Evolutionary conservation across 352 stramenopile species (phyloP), one percentile per base, ranked within the genome.

Genomic region (Phytophthora sansomeana): DNA sequence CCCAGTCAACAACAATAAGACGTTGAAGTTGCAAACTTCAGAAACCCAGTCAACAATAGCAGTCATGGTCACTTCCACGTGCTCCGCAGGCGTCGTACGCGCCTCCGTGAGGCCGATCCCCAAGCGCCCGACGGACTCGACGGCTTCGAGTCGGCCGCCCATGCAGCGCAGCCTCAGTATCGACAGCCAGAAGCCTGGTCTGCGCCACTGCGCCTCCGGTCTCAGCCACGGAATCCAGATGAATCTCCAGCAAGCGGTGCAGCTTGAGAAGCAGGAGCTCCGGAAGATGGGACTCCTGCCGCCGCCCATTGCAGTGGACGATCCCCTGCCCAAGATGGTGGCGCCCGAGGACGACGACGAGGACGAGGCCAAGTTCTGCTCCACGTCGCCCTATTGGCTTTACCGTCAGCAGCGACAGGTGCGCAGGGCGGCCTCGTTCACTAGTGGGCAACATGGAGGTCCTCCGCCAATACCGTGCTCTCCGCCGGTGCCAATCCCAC

Each of bases 401-500:
- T 66, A 69, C 49, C 52, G 32, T 5, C 66, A 69, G 42, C 65
- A 74, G 29, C 47, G 46, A 6, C 49, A 62, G 8, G 61, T 58
- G 5, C 70, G 69, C 21, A 70, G 69, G 49, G 60, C 76, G 5
- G 61, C 74, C 32, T 84, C 71, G 13, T 80, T 84, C 38, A 73
- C 64, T 11, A 69, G 29, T 21, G 59, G 65, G 1, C 41, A 66
- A 3, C 19, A 21, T 24, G 21, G 21, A 24, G 38, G 30, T 26
- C 47, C 26, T 3, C 42, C 35, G 26, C 50, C 64, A 16, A 58
- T 77, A 43, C 68, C 75, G 4, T 87, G 78, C 61, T 89, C 80
- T 8, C 78, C 80, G 13, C 80, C 80, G 6, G 72, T 89, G 29
- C 71, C 78, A 2, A 89, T 89, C 55, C 80, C 80, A 48, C 62